Base-by-base conservation (phyloP, 2,329 filamentous ascomycete genomes). In the Ilyonectria destructans region DNA sequence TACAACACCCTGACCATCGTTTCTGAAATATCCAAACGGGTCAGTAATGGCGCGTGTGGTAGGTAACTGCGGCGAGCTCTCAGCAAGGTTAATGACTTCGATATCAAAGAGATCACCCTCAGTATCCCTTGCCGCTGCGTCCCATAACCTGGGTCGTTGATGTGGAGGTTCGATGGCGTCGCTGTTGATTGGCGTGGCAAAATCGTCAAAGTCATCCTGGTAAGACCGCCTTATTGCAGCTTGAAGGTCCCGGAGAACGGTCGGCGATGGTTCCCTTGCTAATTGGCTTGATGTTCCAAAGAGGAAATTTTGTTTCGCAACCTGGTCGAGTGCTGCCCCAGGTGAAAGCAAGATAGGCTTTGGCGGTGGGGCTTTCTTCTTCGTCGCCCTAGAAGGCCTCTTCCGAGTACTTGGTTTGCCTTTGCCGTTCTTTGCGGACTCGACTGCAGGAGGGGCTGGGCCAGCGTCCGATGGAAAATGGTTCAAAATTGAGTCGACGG, bases 281-380 rank as follows among this genome's bases (percentile, higher is more conserved):
- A 97, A 82, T 78, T 97, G 94, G 78, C 94, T 97, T 1, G 92
- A 95, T 0, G 94, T 96, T 1, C 94, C 94, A 80, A 97, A 97
- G 0, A 97, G 82, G 76, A 95, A 93, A 67, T 95, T 90, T 77
- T 96, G 94, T 1, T 87, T 84, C 3, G 88, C 85, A 15, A 92
- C 87, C 71, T 92, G 87, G 59, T 88, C 88, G 49, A 91, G 80
- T 1, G 93, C 94, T 26, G 91, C 88, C 55, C 83, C 84, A 0
- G 94, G 94, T 1, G 93, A 93, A 12, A 93, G 82, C 2, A 97
- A 78, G 19, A 88, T 79, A 48, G 85, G 82, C 21, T 85, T 83
- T n/a, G 84, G 82, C 1, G 76, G 76, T 51, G 71, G 67, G 57
- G 77, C 73, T 72, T 82, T 87, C 78, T 81, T 82, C 66, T 83